Evolutionary conservation across 2,329 filamentous ascomycete genomes (phyloP).

Genomic region (Madurella fahalii): DNA sequence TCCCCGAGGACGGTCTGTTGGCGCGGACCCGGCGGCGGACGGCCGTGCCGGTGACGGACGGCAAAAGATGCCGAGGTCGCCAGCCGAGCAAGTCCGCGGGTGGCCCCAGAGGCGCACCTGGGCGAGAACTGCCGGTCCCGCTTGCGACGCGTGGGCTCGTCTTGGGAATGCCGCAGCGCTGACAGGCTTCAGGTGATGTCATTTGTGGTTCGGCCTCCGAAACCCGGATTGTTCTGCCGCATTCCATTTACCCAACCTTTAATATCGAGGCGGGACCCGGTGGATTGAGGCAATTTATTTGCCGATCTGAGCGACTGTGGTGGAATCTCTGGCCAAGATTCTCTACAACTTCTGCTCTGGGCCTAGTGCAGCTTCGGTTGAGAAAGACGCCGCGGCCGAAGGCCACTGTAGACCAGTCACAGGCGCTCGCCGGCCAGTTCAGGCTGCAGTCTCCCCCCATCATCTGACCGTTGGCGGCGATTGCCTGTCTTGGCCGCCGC

Average conservation of each 20-base stretch:
- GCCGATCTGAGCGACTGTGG: conserved; percentile 10
- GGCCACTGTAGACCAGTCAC: neutral
- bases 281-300: conserved; percentile 5
- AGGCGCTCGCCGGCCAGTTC: neutral
- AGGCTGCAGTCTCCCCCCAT: conserved; percentile 9
- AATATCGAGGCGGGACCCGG: conserved; percentile 1
- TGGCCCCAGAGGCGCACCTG: neutral
- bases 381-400: neutral
- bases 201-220: conserved; percentile 5
- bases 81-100: neutral
- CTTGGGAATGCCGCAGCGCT: conserved; percentile 1
- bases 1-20: neutral
- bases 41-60: too few species aligned
- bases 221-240: conserved; percentile 15
- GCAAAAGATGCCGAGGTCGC: neutral
- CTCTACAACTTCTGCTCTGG: conserved; percentile 14
- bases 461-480: conserved; percentile 4
- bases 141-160: neutral
- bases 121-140: neutral
- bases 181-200: conserved; percentile 14
- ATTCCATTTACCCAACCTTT: conserved; percentile 12
- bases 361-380: conserved; percentile 9
- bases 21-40: neutral
- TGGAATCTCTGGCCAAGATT: conserved; percentile 15
- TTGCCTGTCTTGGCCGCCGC: neutral